Evolutionary conservation across 805 yeast species (phyloP).

Genomic region (Pichia exigua): DNA sequence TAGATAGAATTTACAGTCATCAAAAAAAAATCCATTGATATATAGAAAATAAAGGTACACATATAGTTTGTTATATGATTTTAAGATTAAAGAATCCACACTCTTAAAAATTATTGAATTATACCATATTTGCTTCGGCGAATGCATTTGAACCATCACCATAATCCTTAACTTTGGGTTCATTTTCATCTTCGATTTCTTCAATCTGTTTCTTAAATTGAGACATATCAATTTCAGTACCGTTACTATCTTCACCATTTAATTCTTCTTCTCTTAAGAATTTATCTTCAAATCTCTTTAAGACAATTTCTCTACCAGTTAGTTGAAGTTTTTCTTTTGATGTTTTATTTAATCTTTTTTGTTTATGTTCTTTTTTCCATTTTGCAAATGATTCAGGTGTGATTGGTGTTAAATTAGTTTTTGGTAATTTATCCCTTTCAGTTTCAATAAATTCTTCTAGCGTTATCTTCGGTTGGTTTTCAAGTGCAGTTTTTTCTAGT

Average conservation of each 20-base stretch:
- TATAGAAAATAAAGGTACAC: neutral
- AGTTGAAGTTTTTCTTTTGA: slow-evolving; percentile 24
- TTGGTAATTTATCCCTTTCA: slow-evolving; percentile 80
- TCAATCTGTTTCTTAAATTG: slow-evolving; percentile 49
- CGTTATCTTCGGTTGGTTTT: slow-evolving; percentile 80
- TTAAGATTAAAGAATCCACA: slow-evolving; percentile 15
- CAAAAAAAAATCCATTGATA: neutral
- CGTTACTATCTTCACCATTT: slow-evolving; percentile 30
- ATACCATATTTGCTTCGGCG: slow-evolving; percentile 22
- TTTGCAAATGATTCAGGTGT: slow-evolving; percentile 68
- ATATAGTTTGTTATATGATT: neutral
- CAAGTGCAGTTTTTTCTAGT: slow-evolving; percentile 77
- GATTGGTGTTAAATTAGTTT: slow-evolving; percentile 72
- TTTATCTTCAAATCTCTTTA: slow-evolving; percentile 51
- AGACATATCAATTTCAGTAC: slow-evolving; percentile 50
- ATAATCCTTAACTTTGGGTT: slow-evolving; percentile 53
- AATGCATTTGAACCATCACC: slow-evolving; percentile 54
- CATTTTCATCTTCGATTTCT: slow-evolving; percentile 42
- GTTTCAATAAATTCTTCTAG: slow-evolving; percentile 93
- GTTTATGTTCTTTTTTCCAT: slow-evolving; percentile 73
- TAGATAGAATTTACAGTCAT: neutral
- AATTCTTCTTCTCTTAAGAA: slow-evolving; percentile 46
- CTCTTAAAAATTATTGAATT: slow-evolving; percentile 6
- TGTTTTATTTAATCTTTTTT: slow-evolving; percentile 39
- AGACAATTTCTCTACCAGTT: slow-evolving; percentile 64